phyloP scores from a whole-genome alignment of 2,329 filamentous ascomycete genomes.

The Diaporthe vaccinii region DNA sequence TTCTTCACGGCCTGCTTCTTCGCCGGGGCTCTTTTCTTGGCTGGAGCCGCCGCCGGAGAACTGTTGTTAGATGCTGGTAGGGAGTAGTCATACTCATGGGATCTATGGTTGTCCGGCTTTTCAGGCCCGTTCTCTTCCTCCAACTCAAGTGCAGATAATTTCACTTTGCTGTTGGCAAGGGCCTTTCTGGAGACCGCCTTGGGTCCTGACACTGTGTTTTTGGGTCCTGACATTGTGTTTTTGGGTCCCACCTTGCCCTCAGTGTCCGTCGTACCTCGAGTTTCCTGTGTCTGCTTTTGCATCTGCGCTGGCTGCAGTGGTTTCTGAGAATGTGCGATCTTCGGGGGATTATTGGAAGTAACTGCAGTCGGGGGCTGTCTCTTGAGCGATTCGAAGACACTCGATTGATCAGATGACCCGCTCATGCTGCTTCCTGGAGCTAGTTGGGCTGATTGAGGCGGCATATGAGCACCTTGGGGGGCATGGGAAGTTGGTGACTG shows the following conservation, averaged over 20 bases:
- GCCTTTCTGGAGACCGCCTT: not conserved
- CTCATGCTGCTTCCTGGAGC: not conserved
- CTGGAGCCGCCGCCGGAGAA: not conserved
- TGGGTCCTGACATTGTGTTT: not conserved
- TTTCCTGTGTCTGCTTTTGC: not conserved
- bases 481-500: not conserved
- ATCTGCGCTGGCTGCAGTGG: not conserved
- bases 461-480: not conserved
- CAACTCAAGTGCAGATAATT: slow-evolving; percentile 10
- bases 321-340: not conserved
- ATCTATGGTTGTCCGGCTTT: not conserved
- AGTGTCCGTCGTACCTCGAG: not conserved
- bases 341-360: not conserved
- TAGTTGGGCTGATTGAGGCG: slow-evolving; percentile 4
- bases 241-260: too few species aligned
- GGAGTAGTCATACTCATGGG: not conserved
- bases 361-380: not conserved
- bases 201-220: too few species aligned
- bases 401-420: not conserved
- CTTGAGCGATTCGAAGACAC: not conserved
- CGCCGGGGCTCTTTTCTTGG: not conserved
- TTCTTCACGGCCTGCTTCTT: not conserved
- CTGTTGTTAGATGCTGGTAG: not conserved
- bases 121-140: not conserved
- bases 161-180: slow-evolving; percentile 16